A percentile compares a stretch with the other conserved stretches of the same genome.
Conservation (phyloP, 495 filamentous ascomycete species). For the Annulohypoxylon moriforme region DNA sequence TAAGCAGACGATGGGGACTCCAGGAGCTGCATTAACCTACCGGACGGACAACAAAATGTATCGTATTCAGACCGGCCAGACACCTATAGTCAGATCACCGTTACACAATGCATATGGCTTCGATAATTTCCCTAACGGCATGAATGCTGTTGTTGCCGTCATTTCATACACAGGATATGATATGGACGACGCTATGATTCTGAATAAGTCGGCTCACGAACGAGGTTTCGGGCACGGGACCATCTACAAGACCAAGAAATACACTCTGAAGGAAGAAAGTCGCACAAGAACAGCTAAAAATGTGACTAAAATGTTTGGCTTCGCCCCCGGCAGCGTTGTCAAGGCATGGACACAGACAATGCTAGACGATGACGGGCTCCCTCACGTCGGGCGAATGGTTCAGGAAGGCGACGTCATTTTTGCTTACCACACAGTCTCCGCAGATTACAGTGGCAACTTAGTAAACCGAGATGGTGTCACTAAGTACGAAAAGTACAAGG, state of each 20-base stretch:
- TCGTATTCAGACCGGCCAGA: constrained; percentile 93
- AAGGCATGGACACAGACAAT: constrained; percentile 70
- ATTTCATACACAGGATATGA: constrained; percentile 99
- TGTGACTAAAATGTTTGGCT: constrained; percentile 83
- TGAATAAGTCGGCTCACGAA: constrained; percentile 98
- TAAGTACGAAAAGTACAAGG: constrained; percentile 90
- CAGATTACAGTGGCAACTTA: constrained; percentile 77
- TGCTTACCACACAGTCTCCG: constrained; percentile 87
- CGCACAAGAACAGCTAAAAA: constrained; percentile 64
- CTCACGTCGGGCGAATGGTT: constrained; percentile 78
- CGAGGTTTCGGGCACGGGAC: constrained; percentile 96
- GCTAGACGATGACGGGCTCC: constrained; percentile 88
- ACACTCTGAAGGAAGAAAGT: constrained; percentile 78
- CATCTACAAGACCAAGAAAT: constrained; percentile 96
- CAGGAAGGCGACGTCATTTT: constrained; percentile 84
- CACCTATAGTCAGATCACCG: constrained; percentile 89
- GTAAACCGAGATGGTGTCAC: constrained; percentile 83
- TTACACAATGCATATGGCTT: constrained; percentile 96
- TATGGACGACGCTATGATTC: constrained; percentile 99
- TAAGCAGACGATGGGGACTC: constrained; percentile 99
- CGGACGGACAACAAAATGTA: constrained; percentile 98
- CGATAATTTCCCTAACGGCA: constrained; percentile 99
- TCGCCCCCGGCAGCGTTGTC: constrained; percentile 75
- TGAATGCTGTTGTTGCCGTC: constrained; percentile 94
- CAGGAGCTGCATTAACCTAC: constrained; percentile 84